These are phyloP conservation scores for Trebouxia sp. DNA, from an alignment of 139 green algal genomes.

Conservation along the genomic window DNA sequence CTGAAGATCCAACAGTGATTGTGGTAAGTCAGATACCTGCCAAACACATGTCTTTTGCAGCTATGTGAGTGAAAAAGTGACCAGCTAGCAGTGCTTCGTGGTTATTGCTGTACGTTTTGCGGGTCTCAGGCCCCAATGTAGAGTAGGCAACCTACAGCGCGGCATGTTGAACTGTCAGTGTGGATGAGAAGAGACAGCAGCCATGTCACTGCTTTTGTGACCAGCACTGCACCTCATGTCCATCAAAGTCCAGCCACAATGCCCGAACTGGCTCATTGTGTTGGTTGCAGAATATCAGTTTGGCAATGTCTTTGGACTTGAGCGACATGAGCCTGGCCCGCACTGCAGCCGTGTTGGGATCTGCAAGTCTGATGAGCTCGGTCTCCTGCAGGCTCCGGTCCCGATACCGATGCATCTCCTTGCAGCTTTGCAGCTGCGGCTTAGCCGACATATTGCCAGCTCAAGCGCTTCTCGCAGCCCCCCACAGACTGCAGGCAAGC, in stretches of 20 bases:
- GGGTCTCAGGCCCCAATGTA: neutral
- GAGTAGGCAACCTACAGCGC: constrained; percentile 11
- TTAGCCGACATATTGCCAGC: neutral
- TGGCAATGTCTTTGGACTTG: neutral
- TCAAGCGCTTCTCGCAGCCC: no score
- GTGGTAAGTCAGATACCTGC: constrained; percentile 15
- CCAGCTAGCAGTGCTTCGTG: no score
- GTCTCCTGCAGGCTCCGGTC: neutral
- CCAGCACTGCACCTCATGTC: neutral
- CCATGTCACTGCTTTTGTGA: no score
- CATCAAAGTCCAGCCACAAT: constrained; percentile 11
- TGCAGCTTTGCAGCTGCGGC: neutral
- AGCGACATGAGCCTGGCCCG: neutral
- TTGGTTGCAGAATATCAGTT: neutral
- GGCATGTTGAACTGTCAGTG: no score
- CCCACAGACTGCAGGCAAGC: no score
- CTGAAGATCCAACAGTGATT: constrained; percentile 21
- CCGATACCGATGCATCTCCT: neutral
- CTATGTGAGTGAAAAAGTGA: no score
- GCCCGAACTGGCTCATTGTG: neutral
- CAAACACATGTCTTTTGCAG: neutral
- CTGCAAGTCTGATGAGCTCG: neutral
- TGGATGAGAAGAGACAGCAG: no score
- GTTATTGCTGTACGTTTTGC: no score
- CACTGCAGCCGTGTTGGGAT: no score